Evolutionary conservation across 257 asterid genomes (phyloP), one percentile per base, ranked within the genome.

Genomic region (Gardenia jasminoides): DNA sequence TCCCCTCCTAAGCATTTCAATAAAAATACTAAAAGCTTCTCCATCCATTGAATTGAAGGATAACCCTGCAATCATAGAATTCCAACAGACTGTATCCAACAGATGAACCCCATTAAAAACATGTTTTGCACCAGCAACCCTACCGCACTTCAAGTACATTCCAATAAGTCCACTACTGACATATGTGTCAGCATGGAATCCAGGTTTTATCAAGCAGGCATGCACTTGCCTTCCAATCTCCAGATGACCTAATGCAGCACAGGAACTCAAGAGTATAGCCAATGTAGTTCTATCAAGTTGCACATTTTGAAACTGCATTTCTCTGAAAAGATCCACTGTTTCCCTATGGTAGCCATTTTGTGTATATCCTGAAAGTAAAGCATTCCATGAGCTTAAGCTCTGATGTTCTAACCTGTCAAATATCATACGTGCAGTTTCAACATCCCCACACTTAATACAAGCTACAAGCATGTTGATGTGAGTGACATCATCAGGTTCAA

Each of bases 381-480:
- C 90, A 72, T 92, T 92, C 94, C 93, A 92, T 24, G 92, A 91
- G 77, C 89, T 83, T 82, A 91, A 79, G 86, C 91, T 89, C 28
- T 89, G 93, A 39, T 66, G 70, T 1, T 79, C 62, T 89, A 91
- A 89, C 67, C 86, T 79, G 67, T 87, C 85, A 78, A 92, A 89
- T 76, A 92, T 80, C 47, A 22, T 66, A 19, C 84, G 84, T 4
- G 89, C 96, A 52, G 85, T 80, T 80, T 86, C 86, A 58, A 88
- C 76, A 80, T 92, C 96, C 70, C 90, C 93, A 83, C 84, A 83
- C 78, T 81, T 92, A 83, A 89, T 79, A 81, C 90, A 92, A 76
- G 93, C 92, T 74, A 89, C 67, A 75, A 91, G 92, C 88, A 87
- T 67, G 76, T 84, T 92, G 50, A 91, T 86, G 65, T 78, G 75